These are phyloP conservation scores for Claviceps capensis DNA, from an alignment of 2,329 filamentous ascomycete genomes.

Conservation along the genomic window DNA sequence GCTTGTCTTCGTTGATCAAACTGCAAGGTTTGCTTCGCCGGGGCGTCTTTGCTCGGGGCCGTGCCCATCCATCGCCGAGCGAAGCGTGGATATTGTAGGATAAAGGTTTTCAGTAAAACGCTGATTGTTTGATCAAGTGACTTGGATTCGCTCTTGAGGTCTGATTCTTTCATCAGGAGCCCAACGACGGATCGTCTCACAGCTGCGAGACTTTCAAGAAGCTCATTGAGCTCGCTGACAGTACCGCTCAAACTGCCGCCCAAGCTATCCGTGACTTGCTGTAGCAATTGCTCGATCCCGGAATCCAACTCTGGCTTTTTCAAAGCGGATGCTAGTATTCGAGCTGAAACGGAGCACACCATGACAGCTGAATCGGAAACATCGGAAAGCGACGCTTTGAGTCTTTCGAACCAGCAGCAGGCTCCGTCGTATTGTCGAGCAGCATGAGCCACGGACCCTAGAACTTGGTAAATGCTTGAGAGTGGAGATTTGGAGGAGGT, in stretches of 20 bases:
- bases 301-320: slow-evolving; percentile 26
- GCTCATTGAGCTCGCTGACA: slow-evolving; percentile 43
- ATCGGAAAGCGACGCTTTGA: slow-evolving; percentile 25
- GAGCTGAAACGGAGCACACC: slow-evolving; percentile 38
- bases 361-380: slow-evolving; percentile 33
- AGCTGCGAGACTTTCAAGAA: slow-evolving; percentile 41
- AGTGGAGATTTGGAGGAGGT: slow-evolving; percentile 29
- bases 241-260: slow-evolving; percentile 47
- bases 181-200: slow-evolving; percentile 41
- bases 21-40: slow-evolving; percentile 43
- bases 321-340: slow-evolving; percentile 40
- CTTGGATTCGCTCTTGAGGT: slow-evolving; percentile 8
- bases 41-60: slow-evolving; percentile 33
- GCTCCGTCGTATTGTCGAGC: slow-evolving; percentile 35
- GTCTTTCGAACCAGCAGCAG: slow-evolving; percentile 37
- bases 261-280: slow-evolving; percentile 38
- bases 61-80: slow-evolving; percentile 48
- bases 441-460: slow-evolving; percentile 36
- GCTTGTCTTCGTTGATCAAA: slow-evolving; percentile 46
- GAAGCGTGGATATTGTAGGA: slow-evolving; percentile 47
- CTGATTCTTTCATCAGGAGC: slow-evolving; percentile 24
- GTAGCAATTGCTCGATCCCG: slow-evolving; percentile 28
- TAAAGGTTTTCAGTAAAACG: slow-evolving; percentile 37
- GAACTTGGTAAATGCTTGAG: slow-evolving; percentile 35
- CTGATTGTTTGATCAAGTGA: slow-evolving; percentile 12